These are phyloP conservation scores for Exophiala calicioides DNA, from an alignment of 2,329 filamentous ascomycete species.

Conservation along the genomic window DNA sequence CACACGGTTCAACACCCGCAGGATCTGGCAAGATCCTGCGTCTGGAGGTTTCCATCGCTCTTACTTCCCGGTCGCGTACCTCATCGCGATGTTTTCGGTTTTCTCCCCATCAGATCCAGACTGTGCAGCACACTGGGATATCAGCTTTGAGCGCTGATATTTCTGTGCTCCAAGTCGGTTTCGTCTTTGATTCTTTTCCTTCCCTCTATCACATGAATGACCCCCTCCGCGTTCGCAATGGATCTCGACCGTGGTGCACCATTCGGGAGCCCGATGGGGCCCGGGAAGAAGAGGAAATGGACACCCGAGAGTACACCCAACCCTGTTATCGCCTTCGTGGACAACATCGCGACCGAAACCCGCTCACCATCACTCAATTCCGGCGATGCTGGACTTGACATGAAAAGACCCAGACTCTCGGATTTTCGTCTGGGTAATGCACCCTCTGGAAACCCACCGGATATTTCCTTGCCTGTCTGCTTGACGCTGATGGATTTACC, in stretches of 20 bases:
- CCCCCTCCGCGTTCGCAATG: slow-evolving; percentile 7
- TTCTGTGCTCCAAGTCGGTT: slow-evolving; percentile 10
- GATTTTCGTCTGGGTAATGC: not conserved
- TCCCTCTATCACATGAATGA: slow-evolving; percentile 14
- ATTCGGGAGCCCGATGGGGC: not conserved
- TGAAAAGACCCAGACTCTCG: slow-evolving; percentile 14
- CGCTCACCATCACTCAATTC: not conserved
- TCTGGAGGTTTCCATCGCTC: slow-evolving; percentile 2
- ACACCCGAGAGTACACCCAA: slow-evolving; percentile 7
- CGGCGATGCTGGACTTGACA: slow-evolving; percentile 3
- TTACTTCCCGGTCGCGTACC: slow-evolving; percentile 5
- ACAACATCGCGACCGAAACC: not conserved
- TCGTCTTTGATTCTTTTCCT: slow-evolving; percentile 15
- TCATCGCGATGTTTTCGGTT: slow-evolving; percentile 26
- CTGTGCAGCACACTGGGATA: slow-evolving; percentile 20
- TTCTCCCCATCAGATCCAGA: slow-evolving; percentile 18
- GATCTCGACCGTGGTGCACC: slow-evolving; percentile 1
- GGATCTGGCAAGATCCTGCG: slow-evolving; percentile 1
- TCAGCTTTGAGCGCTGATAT: slow-evolving; percentile 22
- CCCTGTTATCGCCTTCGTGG: not conserved
- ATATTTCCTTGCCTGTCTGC: not conserved
- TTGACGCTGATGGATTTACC: slow-evolving; percentile 18
- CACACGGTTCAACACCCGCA: too few relatives aligned
- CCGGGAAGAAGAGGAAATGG: slow-evolving; percentile 18
- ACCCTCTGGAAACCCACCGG: not conserved